Percentiles rank a stretch among this genome's conserved stretches.
These are phyloP conservation scores for Xylariaceae sp. DNA, from an alignment of 2,329 filamentous ascomycete genomes.

Conservation along the genomic window DNA sequence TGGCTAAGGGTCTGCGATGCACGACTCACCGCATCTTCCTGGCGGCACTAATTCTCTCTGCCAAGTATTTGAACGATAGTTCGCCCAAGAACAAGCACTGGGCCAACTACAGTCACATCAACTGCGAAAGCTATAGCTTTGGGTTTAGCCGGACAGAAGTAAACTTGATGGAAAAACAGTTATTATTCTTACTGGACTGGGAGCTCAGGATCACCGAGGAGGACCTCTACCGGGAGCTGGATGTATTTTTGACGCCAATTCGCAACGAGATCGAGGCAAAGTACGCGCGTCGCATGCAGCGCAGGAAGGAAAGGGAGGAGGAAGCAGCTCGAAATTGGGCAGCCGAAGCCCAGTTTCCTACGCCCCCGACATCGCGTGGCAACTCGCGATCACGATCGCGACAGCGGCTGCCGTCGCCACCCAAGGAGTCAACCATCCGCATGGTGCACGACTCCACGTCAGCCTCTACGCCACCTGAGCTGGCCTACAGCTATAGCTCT, in stretches of 20 bases:
- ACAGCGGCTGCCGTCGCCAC: constrained; percentile 38
- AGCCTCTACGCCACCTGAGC: constrained; percentile 52
- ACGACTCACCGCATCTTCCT: constrained; percentile 98
- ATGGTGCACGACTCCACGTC: constrained; percentile 42
- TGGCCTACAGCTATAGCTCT: constrained; percentile 51
- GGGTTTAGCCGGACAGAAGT: constrained; percentile 95
- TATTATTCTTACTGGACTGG: constrained; percentile 94
- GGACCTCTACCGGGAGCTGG: constrained; percentile 86
- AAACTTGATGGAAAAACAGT: constrained; percentile 99
- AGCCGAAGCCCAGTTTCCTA: constrained; percentile 48
- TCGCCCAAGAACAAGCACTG: constrained; percentile 99
- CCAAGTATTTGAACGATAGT: constrained; percentile 98
- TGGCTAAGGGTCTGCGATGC: constrained; percentile 94
- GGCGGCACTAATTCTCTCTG: constrained; percentile 80
- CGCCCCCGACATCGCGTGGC: constrained; percentile 54
- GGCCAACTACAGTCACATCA: constrained; percentile 89
- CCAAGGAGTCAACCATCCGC: constrained; percentile 48
- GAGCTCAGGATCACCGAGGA: constrained; percentile 84
- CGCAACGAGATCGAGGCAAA: constrained; percentile 63
- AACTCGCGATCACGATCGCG: constrained; percentile 46
- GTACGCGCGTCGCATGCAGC: constrained; percentile 57
- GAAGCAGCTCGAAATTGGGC: constrained; percentile 50
- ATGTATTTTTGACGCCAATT: constrained; percentile 87
- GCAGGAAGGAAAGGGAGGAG: constrained; percentile 50
- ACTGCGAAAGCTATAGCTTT: constrained; percentile 69